phyloP scores from a whole-genome alignment of 2,329 filamentous ascomycete species.

The Colletotrichum echinochloae region DNA sequence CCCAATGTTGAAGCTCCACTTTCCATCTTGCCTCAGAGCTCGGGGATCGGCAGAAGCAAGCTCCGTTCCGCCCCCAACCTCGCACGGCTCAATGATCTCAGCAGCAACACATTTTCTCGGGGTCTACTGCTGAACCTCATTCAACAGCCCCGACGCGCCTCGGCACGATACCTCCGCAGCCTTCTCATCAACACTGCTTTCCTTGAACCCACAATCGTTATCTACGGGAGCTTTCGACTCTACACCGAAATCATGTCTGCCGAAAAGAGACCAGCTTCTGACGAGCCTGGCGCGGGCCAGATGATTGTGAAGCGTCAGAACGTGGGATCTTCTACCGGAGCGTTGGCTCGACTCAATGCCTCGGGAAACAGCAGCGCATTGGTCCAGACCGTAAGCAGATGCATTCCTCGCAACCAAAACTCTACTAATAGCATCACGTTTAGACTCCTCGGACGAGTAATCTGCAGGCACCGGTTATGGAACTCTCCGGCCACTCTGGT shows the following conservation, averaged over 20 bases:
- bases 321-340: constrained; percentile 61
- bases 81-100: constrained; percentile 16
- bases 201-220: neutral
- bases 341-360: constrained; percentile 64
- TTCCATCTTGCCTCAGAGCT: neutral
- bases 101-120: constrained; percentile 16
- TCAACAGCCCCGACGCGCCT: neutral
- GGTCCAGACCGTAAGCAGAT: constrained; percentile 61
- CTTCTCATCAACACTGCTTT: neutral
- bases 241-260: constrained; percentile 75
- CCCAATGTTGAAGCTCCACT: neutral
- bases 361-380: constrained; percentile 59
- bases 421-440: constrained; percentile 29
- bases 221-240: neutral
- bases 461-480: constrained; percentile 92
- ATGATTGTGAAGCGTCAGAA: constrained; percentile 93
- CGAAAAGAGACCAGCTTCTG: constrained; percentile 92
- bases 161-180: neutral
- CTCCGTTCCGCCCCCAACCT: constrained; percentile 26
- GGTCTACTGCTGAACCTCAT: neutral
- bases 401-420: no score
- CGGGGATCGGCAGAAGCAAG: constrained; percentile 38
- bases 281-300: constrained; percentile 82
- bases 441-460: constrained; percentile 84
- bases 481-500: constrained; percentile 83